Conservation (phyloP, 73 alveolate genomes). For the Urostyla sp. region DNA sequence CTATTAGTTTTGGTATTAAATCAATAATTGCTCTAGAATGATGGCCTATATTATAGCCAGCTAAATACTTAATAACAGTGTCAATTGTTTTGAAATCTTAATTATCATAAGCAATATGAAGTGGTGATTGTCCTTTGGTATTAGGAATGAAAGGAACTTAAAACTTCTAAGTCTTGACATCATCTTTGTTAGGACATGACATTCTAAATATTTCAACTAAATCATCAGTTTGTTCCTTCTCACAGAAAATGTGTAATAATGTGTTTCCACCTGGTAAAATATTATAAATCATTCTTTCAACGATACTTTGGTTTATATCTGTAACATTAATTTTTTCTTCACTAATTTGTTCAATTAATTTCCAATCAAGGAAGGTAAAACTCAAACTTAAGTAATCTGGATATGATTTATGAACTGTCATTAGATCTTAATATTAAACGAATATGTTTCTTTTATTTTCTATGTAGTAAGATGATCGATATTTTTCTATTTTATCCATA, state of each 20-base stretch:
- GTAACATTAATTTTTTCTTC: not conserved
- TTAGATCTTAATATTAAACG: not conserved
- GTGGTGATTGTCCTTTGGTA: constrained; percentile 2
- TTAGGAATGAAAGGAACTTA: constrained; percentile 31
- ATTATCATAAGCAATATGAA: not conserved
- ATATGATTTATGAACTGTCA: not conserved
- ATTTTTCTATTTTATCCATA: too few relatives aligned
- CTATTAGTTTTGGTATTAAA: not conserved
- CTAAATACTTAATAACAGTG: not conserved
- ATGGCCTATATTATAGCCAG: constrained; percentile 7
- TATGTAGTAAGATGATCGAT: not conserved
- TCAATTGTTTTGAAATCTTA: not conserved
- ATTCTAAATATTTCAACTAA: not conserved
- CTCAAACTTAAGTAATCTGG: not conserved
- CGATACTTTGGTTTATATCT: not conserved
- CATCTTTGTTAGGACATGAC: not conserved
- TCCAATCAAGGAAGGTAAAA: constrained; percentile 48
- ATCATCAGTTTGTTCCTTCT: not conserved
- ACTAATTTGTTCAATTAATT: constrained; percentile 4
- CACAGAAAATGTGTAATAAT: constrained; percentile 3
- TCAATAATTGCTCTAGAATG: constrained; percentile 45
- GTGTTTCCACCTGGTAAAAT: constrained; percentile 57
- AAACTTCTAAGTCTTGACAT: not conserved
- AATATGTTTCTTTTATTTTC: not conserved
- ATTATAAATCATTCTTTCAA: constrained; percentile 24